A percentile compares a stretch with the other conserved stretches of the same genome.
These are phyloP conservation scores for Nothophoma quercina DNA, from an alignment of 2,329 filamentous ascomycete genomes.

Conservation along the genomic window DNA sequence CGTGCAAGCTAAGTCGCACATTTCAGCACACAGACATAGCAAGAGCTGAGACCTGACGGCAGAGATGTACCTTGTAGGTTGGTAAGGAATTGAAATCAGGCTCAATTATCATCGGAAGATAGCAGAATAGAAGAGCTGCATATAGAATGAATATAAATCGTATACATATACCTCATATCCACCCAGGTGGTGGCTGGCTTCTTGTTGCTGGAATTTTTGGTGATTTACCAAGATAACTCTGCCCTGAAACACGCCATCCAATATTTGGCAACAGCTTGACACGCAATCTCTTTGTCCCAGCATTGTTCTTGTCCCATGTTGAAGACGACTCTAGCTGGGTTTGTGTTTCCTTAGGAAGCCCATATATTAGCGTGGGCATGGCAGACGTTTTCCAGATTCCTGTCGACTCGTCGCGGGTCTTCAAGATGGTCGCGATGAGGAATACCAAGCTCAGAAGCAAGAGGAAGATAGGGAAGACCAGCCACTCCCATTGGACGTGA, in stretches of 20 bases:
- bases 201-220: too few relatives aligned
- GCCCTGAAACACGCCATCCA: constrained; percentile 28
- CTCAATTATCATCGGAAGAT: too few relatives aligned
- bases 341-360: constrained; percentile 30
- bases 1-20: too few relatives aligned
- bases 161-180: too few relatives aligned
- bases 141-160: too few relatives aligned
- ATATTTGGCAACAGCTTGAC: constrained; percentile 17
- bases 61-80: too few relatives aligned
- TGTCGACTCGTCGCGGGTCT: constrained; percentile 21
- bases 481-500: constrained; percentile 30
- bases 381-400: constrained; percentile 43
- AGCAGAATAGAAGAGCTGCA: too few relatives aligned
- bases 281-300: constrained; percentile 17
- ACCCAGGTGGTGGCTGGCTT: constrained; percentile 17
- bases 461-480: constrained; percentile 33
- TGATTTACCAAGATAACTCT: too few relatives aligned
- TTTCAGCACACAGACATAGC: too few relatives aligned
- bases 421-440: constrained; percentile 30
- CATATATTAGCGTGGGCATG: constrained; percentile 35
- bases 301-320: background rate
- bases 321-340: background rate
- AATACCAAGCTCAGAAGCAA: constrained; percentile 31
- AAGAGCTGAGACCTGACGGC: too few relatives aligned
- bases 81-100: too few relatives aligned